These are phyloP conservation scores for Colletotrichum cuscutae DNA, from an alignment of 2,329 filamentous ascomycete species.

Conservation along the genomic window DNA sequence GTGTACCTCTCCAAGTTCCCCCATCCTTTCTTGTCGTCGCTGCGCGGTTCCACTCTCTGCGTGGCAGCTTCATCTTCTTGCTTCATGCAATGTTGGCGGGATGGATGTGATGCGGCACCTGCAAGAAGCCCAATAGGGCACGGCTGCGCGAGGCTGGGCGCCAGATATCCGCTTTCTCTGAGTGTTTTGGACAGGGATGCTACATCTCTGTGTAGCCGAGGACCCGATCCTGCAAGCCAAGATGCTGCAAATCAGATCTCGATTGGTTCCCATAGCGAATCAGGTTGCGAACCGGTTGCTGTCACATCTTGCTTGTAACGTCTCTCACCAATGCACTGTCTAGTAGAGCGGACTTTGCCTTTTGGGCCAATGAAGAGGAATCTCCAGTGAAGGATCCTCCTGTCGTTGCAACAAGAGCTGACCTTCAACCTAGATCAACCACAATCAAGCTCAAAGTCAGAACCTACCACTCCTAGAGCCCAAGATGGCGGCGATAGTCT, in stretches of 20 bases:
- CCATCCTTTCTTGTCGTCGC: neutral
- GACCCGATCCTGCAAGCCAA: constrained; percentile 20
- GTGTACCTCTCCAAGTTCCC: neutral
- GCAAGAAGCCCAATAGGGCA: neutral
- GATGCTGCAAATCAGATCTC: constrained; percentile 9
- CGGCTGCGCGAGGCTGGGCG: constrained; percentile 8
- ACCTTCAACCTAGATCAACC: constrained; percentile 18
- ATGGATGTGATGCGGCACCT: constrained; percentile 1
- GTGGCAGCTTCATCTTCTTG: too few species aligned
- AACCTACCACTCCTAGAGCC: neutral
- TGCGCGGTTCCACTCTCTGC: neutral
- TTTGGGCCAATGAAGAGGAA: neutral
- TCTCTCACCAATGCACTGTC: neutral
- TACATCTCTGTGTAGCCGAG: neutral
- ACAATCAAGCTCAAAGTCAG: neutral
- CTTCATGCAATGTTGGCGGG: neutral
- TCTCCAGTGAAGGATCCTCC: neutral
- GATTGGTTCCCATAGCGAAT: neutral
- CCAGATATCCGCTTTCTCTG: neutral
- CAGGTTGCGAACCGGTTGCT: neutral
- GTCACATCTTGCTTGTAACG: neutral
- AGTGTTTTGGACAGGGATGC: constrained; percentile 8
- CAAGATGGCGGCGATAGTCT: constrained; percentile 49
- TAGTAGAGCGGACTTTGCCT: neutral
- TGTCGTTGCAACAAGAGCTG: neutral